phyloP scores from a whole-genome alignment of 2,329 filamentous ascomycete species.

The Colletotrichum falcatum region DNA sequence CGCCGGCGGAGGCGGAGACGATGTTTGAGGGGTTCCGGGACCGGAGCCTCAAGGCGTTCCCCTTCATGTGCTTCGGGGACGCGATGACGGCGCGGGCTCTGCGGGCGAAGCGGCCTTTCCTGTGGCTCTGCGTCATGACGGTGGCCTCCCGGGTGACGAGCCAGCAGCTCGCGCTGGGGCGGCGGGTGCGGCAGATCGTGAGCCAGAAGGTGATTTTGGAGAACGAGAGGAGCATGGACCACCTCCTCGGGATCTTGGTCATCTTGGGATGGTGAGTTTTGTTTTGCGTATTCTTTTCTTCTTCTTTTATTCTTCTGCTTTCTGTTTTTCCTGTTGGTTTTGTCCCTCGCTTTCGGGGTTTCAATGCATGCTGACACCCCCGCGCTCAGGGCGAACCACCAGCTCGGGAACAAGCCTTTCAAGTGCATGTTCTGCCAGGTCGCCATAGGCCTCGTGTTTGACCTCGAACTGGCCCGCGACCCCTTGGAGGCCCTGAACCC shows the following conservation, averaged over 20 bases:
- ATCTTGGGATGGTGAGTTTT: conserved; percentile 46
- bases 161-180: conserved; percentile 45
- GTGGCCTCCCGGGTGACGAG: conserved; percentile 43
- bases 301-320: background rate
- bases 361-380: background rate
- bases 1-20: conserved; percentile 34
- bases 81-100: conserved; percentile 44
- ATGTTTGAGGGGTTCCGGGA: conserved; percentile 42
- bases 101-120: conserved; percentile 50
- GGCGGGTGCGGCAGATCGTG: conserved; percentile 45
- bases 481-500: conserved; percentile 29
- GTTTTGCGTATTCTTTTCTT: background rate
- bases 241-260: conserved; percentile 47
- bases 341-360: background rate
- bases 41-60: conserved; percentile 47
- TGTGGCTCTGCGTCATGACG: conserved; percentile 54
- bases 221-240: conserved; percentile 46
- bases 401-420: conserved; percentile 54
- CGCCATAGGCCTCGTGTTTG: conserved; percentile 57
- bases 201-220: conserved; percentile 44
- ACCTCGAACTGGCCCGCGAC: conserved; percentile 54
- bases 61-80: conserved; percentile 45
- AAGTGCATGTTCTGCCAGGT: conserved; percentile 58
- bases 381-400: conserved; percentile 32
- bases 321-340: no score